A percentile compares a stretch with the other conserved stretches of the same genome.
phyloP scores from a whole-genome alignment of 768 basidiomycete genomes.

The Daedalea quercina region DNA sequence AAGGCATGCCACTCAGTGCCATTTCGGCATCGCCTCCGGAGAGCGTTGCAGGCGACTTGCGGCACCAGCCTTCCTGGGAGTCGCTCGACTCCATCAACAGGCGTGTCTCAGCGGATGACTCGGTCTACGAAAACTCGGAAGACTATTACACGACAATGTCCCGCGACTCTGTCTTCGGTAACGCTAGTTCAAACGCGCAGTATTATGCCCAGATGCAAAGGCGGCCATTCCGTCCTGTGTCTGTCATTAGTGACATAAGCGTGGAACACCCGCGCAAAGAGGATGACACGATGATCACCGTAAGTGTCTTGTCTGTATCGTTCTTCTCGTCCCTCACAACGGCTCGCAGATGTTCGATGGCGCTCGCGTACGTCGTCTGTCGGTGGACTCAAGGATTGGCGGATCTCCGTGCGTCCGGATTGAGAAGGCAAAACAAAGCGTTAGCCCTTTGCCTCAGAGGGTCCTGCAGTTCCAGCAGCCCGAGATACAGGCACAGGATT shows the following conservation, averaged over 20 bases:
- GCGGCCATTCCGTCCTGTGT: conserved; percentile 56
- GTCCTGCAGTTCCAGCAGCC: conserved; percentile 19
- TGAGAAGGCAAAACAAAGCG: conserved; percentile 54
- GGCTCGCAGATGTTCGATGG: conserved; percentile 67
- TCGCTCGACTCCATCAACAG: conserved; percentile 57
- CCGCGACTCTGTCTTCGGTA: conserved; percentile 59
- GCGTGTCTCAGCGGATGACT: conserved; percentile 23
- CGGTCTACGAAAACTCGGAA: conserved; percentile 44
- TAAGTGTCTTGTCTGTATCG: conserved; percentile 26
- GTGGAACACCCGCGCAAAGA: conserved; percentile 49
- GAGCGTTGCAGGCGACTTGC: conserved; percentile 26
- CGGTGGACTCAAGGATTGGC: conserved; percentile 60
- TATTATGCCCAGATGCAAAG: conserved; percentile 35
- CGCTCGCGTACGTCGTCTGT: conserved; percentile 63
- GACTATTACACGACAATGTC: conserved; percentile 43
- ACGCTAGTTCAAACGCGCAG: conserved; percentile 31
- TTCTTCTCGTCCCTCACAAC: conserved; percentile 2
- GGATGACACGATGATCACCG: conserved; percentile 79
- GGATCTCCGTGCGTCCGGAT: conserved; percentile 62
- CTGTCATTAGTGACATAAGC: conserved; percentile 46
- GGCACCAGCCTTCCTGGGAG: conserved; percentile 45
- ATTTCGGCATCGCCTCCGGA: conserved; percentile 64
- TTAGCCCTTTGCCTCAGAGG: conserved; percentile 27
- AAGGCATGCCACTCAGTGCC: conserved; percentile 47
- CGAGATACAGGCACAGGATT: conserved; percentile 31